Conservation (phyloP, 116 monocot species). For the Phalaenopsis hybrid region DNA sequence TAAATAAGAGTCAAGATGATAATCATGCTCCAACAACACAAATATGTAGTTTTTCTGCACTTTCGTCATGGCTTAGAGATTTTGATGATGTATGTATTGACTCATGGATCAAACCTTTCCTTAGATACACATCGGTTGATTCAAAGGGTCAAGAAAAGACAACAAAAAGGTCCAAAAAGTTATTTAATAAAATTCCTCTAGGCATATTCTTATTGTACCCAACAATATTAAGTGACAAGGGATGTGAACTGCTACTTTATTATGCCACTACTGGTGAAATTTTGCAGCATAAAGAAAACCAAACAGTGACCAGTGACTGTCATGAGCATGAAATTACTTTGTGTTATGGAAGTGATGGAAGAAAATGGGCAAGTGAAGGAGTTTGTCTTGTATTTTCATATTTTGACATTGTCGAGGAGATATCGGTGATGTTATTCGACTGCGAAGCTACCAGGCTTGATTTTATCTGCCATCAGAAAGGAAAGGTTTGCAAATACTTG, state of each 20-base stretch:
- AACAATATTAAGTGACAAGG: conserved; percentile 27
- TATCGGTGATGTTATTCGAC: conserved; percentile 33
- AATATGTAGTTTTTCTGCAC: not conserved
- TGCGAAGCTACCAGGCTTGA: conserved; percentile 22
- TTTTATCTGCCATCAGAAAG: conserved; percentile 45
- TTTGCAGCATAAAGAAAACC: conserved; percentile 18
- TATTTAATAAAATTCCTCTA: conserved; percentile 46
- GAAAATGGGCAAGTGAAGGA: conserved; percentile 30
- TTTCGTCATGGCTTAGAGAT: conserved; percentile 43
- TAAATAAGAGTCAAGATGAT: conserved; percentile 21
- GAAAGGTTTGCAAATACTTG: conserved; percentile 38
- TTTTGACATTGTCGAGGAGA: conserved; percentile 43
- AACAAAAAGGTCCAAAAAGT: conserved; percentile 8
- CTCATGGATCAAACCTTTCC: conserved; percentile 9
- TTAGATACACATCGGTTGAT: not conserved
- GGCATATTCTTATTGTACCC: conserved; percentile 43
- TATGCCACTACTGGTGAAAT: conserved; percentile 62
- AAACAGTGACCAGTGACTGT: not conserved
- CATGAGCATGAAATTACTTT: conserved; percentile 6
- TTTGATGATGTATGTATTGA: conserved; percentile 29
- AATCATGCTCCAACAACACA: conserved; percentile 11
- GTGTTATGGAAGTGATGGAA: conserved; percentile 1
- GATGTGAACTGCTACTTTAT: conserved; percentile 48
- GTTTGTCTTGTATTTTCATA: conserved; percentile 47
- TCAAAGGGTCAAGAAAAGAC: not conserved